phyloP scores from a whole-genome alignment of 169 alveolate genomes.

The Amoebophrya sp. region DNA sequence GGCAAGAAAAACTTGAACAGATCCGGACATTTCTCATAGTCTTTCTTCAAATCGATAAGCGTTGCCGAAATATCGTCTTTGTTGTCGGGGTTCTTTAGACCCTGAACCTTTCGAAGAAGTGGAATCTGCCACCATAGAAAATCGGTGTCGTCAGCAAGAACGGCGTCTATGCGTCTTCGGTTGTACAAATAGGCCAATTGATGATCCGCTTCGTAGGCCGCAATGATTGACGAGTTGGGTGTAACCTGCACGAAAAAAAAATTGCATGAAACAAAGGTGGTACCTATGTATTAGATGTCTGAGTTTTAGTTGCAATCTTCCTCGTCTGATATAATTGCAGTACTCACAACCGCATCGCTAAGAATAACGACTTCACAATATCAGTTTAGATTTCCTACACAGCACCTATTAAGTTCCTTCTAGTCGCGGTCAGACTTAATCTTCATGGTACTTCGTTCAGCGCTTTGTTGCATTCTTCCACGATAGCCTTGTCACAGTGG shows the following conservation, averaged over 20 bases:
- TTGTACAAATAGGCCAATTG: neutral
- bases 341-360: no score
- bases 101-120: neutral
- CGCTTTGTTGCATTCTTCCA: neutral
- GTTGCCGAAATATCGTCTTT: neutral
- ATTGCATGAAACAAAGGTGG: no score
- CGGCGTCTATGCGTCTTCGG: neutral
- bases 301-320: no score
- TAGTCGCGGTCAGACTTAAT: neutral
- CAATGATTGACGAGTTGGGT: neutral
- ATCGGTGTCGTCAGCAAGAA: neutral
- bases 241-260: neutral
- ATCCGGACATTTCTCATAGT: neutral
- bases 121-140: neutral
- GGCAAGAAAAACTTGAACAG: neutral
- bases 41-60: neutral
- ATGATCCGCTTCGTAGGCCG: conserved; percentile 21
- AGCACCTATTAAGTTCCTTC: no score
- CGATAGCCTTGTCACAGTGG: neutral
- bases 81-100: neutral
- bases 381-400: no score
- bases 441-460: neutral
- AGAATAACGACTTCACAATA: no score
- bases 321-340: no score
- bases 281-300: no score